Conservation (phyloP, 1,284 basidiomycete species). For the Ustilago vetiveriae region DNA sequence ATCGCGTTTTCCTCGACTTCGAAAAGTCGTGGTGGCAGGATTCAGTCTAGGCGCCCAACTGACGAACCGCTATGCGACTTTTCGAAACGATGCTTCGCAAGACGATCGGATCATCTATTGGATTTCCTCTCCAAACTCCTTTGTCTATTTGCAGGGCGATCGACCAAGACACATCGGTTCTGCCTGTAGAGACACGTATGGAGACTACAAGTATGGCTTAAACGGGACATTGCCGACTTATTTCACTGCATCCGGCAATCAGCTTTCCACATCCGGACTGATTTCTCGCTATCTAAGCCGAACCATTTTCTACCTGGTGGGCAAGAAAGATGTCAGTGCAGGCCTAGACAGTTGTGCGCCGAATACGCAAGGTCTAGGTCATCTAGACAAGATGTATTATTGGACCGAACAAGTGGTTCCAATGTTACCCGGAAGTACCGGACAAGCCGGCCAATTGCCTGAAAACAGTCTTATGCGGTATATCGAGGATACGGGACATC, state of each 20-base stretch:
- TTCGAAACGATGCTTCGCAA: conserved; percentile 36
- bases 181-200: conserved; percentile 30
- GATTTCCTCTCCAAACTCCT: conserved; percentile 56
- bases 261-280: conserved; percentile 8
- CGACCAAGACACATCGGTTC: conserved; percentile 32
- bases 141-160: conserved; percentile 52
- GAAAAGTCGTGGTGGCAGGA: conserved; percentile 60
- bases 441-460: conserved; percentile 34
- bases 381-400: conserved; percentile 57
- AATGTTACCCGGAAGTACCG: conserved; percentile 40
- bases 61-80: conserved; percentile 53
- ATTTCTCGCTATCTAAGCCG: conserved; percentile 40
- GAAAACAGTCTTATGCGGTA: conserved; percentile 29
- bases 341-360: conserved; percentile 50
- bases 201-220: conserved; percentile 64
- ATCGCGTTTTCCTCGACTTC: conserved; percentile 51
- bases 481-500: conserved; percentile 44
- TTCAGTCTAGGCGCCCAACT: conserved; percentile 60
- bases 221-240: conserved; percentile 56
- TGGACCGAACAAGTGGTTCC: conserved; percentile 56
- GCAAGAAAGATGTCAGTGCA: conserved; percentile 32
- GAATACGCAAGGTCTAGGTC: conserved; percentile 49
- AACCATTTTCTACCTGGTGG: conserved; percentile 55
- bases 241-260: conserved; percentile 6
- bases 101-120: conserved; percentile 53